A percentile compares a stretch with the other conserved stretches of the same genome.
Conservation (phyloP, 2,329 filamentous ascomycete species). For the Dryadomyces quercivorus region DNA sequence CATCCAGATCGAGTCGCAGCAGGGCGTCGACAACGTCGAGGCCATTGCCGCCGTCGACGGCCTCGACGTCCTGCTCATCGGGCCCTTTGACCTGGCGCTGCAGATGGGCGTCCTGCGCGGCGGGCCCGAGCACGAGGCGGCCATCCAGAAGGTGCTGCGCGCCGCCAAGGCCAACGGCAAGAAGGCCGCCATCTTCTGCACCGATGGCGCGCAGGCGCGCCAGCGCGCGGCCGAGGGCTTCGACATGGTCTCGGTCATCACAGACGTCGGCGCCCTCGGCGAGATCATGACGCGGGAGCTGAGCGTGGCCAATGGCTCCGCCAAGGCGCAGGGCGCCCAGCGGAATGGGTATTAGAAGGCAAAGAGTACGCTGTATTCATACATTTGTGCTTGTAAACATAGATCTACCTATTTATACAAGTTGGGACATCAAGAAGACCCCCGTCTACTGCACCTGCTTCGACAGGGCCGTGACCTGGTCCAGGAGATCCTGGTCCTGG, state of each 20-base stretch:
- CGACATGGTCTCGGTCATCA: slow-evolving; percentile 26
- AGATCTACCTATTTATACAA: background rate
- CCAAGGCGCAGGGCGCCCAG: too few species aligned
- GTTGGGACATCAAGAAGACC: too few species aligned
- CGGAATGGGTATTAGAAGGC: too few species aligned
- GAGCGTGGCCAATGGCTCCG: slow-evolving; percentile 12
- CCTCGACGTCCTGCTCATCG: slow-evolving; percentile 27
- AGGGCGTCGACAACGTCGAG: slow-evolving; percentile 28
- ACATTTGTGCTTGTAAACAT: background rate
- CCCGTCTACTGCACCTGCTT: slow-evolving; percentile 10
- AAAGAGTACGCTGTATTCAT: too few species aligned
- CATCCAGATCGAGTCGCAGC: slow-evolving; percentile 28
- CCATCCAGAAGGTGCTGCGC: slow-evolving; percentile 22
- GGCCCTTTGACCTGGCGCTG: slow-evolving; percentile 21
- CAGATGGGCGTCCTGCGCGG: slow-evolving; percentile 19
- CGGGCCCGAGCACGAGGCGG: slow-evolving; percentile 24
- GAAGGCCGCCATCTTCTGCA: slow-evolving; percentile 27
- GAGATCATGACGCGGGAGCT: slow-evolving; percentile 21
- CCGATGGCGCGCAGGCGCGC: slow-evolving; percentile 20
- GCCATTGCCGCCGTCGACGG: slow-evolving; percentile 27
- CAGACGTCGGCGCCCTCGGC: slow-evolving; percentile 22
- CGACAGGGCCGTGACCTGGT: slow-evolving; percentile 36
- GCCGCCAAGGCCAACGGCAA: slow-evolving; percentile 23
- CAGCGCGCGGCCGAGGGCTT: slow-evolving; percentile 23
- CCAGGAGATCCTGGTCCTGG: slow-evolving; percentile 34